Percentiles rank a stretch among this genome's conserved stretches.
Conservation (phyloP, 306 rosid genomes). For the Corylus heterophylla region DNA sequence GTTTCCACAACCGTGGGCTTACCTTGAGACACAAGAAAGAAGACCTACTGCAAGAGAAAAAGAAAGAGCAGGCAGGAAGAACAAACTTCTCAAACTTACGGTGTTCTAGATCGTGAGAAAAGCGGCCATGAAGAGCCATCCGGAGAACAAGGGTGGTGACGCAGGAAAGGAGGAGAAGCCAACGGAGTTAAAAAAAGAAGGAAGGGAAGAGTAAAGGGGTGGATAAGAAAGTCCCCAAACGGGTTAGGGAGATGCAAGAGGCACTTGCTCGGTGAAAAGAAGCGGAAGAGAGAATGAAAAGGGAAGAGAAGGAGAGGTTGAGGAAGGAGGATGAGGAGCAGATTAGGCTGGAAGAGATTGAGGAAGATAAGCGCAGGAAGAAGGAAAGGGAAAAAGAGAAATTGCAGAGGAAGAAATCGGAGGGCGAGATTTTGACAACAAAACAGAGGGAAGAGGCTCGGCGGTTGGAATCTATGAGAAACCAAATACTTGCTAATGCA, state of each 20-base stretch:
- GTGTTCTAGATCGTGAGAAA: no score
- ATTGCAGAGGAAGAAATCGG: constrained; percentile 59
- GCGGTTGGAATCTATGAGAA: constrained; percentile 75
- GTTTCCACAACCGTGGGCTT: no score
- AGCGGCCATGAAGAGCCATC: no score
- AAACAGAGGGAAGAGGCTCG: constrained; percentile 36
- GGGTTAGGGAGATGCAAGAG: constrained; percentile 98
- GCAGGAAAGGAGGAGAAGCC: no score
- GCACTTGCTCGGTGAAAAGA: constrained; percentile 82
- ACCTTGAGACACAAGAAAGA: no score
- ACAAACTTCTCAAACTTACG: no score
- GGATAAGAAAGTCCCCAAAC: constrained; percentile 94
- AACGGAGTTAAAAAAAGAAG: constrained; percentile 46
- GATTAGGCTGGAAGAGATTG: constrained; percentile 68
- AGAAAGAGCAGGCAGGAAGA: no score
- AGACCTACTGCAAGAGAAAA: no score
- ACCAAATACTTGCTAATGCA: constrained; percentile 60
- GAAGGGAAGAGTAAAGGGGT: constrained; percentile 65
- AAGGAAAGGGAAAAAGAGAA: constrained; percentile 92
- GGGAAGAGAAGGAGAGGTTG: constrained; percentile 86
- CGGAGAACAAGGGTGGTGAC: no score
- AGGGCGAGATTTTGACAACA: constrained; percentile 68
- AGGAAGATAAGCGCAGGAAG: constrained; percentile 77
- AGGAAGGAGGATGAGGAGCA: constrained; percentile 90
- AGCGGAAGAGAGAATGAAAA: constrained; percentile 75